Evolutionary conservation across 164 flowering plant genomes (phyloP).

Genomic region (Hamamelis virginiana): DNA sequence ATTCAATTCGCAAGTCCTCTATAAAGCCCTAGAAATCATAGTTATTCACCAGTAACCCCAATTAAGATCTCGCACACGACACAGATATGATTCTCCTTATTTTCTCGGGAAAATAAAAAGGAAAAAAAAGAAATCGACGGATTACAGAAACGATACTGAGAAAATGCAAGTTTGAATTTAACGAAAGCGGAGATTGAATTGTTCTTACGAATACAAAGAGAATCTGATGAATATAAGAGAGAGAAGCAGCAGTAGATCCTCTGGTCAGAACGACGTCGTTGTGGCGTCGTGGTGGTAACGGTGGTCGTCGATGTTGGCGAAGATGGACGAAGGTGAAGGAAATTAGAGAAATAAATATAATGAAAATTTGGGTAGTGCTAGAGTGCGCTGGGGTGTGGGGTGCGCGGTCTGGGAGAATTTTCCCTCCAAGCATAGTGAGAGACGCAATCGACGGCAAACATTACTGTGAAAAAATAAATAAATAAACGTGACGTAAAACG

Average conservation of each 20-base stretch:
- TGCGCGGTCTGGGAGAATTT: too few species aligned
- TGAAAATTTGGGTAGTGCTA: too few species aligned
- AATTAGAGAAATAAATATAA: not conserved
- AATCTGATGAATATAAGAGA: not conserved
- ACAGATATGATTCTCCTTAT: not conserved
- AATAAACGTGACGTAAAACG: too few species aligned
- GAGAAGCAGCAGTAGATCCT: too few species aligned
- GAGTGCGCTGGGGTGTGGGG: too few species aligned
- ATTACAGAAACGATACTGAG: not conserved
- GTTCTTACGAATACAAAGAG: not conserved
- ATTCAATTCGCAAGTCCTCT: slow-evolving; percentile 2
- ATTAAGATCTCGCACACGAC: not conserved
- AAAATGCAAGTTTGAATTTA: not conserved
- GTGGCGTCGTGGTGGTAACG: not conserved
- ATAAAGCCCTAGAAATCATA: slow-evolving; percentile 7
- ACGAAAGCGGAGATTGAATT: not conserved
- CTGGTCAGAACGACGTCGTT: not conserved
- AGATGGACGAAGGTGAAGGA: not conserved
- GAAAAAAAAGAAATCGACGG: slow-evolving; percentile 21
- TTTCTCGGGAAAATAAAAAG: not conserved
- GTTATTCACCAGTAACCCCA: slow-evolving; percentile 8
- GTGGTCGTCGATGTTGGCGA: slow-evolving; percentile 2
- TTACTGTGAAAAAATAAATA: too few species aligned
- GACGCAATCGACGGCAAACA: too few species aligned
- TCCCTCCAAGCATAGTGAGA: too few species aligned